Evolutionary conservation across 805 yeast genomes (phyloP).

Genomic region (Nakazawaea ambrosiae): DNA sequence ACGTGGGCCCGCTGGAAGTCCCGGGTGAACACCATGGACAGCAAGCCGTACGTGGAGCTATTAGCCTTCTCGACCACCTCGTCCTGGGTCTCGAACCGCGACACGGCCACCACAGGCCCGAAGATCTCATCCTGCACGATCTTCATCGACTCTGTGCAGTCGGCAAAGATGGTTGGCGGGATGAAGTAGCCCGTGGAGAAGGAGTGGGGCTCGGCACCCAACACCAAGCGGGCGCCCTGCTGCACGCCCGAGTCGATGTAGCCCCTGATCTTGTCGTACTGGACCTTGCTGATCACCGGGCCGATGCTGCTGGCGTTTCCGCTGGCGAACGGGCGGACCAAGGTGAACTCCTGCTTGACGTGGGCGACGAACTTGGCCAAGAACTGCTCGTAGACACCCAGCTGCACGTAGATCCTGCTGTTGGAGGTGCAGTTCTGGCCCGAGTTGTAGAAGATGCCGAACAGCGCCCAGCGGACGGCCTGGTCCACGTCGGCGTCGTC

Average conservation of each 20-base stretch:
- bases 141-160: constrained; percentile 56
- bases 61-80: constrained; percentile 69
- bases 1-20: constrained; percentile 61
- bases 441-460: constrained; percentile 57
- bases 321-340: constrained; percentile 52
- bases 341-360: constrained; percentile 40
- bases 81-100: constrained; percentile 57
- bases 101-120: constrained; percentile 76
- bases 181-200: constrained; percentile 56
- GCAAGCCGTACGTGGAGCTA: constrained; percentile 70
- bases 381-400: constrained; percentile 47
- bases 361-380: constrained; percentile 34
- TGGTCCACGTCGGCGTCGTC: constrained; percentile 59
- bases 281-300: constrained; percentile 53
- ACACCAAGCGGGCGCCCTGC: constrained; percentile 40
- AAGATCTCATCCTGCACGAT: constrained; percentile 78
- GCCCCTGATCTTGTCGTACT: constrained; percentile 42
- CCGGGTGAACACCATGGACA: constrained; percentile 71
- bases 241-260: constrained; percentile 38
- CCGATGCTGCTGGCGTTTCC: constrained; percentile 44
- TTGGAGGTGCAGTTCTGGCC: constrained; percentile 70
- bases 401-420: constrained; percentile 55
- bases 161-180: constrained; percentile 71
- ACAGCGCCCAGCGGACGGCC: constrained; percentile 62
- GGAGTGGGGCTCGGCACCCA: constrained; percentile 36